phyloP scores from a whole-genome alignment of 148 eudicot genomes.

The Amaranthus cruentus region DNA sequence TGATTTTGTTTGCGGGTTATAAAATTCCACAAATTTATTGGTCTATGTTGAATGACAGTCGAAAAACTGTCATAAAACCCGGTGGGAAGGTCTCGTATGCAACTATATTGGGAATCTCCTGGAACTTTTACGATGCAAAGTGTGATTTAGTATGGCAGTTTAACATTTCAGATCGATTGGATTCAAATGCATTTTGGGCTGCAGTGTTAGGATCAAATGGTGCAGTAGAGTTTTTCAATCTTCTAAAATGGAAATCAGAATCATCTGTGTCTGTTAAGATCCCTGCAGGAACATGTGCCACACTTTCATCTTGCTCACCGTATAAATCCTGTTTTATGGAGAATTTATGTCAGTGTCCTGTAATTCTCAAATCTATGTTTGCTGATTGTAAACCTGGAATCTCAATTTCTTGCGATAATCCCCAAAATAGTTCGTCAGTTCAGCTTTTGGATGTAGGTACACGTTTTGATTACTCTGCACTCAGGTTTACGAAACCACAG shows the following conservation, averaged over 20 bases:
- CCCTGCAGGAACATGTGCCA: conserved; percentile 3
- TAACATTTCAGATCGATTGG: neutral
- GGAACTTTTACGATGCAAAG: neutral
- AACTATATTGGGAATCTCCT: conserved; percentile 1
- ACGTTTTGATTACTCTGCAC: conserved; percentile 2
- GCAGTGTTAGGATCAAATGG: neutral
- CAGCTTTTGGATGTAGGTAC: conserved; percentile 6
- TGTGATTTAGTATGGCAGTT: conserved; percentile 1
- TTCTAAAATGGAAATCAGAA: neutral
- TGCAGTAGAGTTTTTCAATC: conserved; percentile 5
- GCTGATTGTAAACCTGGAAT: neutral
- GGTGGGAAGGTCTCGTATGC: neutral
- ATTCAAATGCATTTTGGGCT: conserved; percentile 3
- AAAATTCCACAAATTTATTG: conserved; percentile 4
- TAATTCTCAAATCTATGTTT: neutral
- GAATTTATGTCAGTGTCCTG: conserved; percentile 8
- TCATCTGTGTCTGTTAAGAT: neutral
- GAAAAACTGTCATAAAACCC: neutral
- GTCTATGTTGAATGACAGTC: conserved; percentile 5
- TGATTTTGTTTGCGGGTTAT: conserved; percentile 5
- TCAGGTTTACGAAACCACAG: conserved; percentile 11
- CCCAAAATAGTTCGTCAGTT: neutral
- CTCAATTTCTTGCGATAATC: neutral
- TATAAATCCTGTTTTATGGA: conserved; percentile 5
- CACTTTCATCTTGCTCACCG: conserved; percentile 4